Evolutionary conservation across 805 yeast species (phyloP).

Genomic region (Sungouiella blattae): DNA sequence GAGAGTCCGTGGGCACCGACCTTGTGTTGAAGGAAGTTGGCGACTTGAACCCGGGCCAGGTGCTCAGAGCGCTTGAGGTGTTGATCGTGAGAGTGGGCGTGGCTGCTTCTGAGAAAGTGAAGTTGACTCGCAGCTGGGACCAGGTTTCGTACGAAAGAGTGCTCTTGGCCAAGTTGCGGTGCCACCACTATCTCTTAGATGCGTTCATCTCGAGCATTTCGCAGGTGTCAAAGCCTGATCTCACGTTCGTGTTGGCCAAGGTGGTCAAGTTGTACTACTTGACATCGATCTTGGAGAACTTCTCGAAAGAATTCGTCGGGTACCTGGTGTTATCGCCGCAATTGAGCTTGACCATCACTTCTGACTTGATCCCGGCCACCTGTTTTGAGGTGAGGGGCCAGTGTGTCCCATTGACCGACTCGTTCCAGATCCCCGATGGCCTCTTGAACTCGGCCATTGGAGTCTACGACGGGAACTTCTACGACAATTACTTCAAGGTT

Average conservation of each 20-base stretch:
- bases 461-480: conserved; percentile 17
- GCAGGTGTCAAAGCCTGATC: conserved; percentile 23
- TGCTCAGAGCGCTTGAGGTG: conserved; percentile 28
- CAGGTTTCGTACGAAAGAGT: conserved; percentile 35
- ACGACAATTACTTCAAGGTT: conserved; percentile 17
- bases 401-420: conserved; percentile 16
- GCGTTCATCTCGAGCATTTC: conserved; percentile 23
- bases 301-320: conserved; percentile 36
- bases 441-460: conserved; percentile 18
- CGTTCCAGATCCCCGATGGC: conserved; percentile 19
- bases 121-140: conserved; percentile 31
- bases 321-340: conserved; percentile 30
- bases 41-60: conserved; percentile 16
- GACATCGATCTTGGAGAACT: conserved; percentile 23
- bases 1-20: conserved; percentile 3
- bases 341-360: conserved; percentile 25
- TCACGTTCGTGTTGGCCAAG: conserved; percentile 22
- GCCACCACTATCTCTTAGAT: conserved; percentile 40
- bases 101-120: conserved; percentile 26
- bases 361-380: conserved; percentile 13
- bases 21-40: conserved; percentile 5
- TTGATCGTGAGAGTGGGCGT: conserved; percentile 33
- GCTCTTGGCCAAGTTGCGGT: conserved; percentile 39
- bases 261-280: conserved; percentile 33
- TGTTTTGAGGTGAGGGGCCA: conserved; percentile 14